Evolutionary conservation across 306 rosid species (phyloP).

Genomic region (Fagus crenata): DNA sequence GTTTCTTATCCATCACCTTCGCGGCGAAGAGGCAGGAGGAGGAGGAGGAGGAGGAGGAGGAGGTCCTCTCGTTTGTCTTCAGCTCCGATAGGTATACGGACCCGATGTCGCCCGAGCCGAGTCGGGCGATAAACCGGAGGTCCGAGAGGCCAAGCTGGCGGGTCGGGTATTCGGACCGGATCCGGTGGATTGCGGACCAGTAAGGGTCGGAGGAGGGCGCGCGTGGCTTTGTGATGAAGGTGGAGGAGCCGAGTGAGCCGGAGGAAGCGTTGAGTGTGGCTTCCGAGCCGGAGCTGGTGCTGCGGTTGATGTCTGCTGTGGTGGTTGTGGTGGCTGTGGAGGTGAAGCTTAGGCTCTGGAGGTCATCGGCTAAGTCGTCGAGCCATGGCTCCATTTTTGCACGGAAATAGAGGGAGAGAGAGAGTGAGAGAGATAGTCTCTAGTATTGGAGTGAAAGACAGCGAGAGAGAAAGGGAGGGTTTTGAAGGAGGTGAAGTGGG

Average conservation of each 20-base stretch:
- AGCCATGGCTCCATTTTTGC: constrained; percentile 66
- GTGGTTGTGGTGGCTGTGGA: constrained; percentile 51
- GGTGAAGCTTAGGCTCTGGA: constrained; percentile 72
- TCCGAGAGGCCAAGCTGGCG: constrained; percentile 58
- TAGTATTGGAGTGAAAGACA: background rate
- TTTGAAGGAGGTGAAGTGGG: constrained; percentile 23
- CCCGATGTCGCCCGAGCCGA: constrained; percentile 83
- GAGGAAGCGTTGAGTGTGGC: constrained; percentile 58
- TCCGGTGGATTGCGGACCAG: constrained; percentile 66
- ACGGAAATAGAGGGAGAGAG: constrained; percentile 19
- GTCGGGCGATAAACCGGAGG: constrained; percentile 61
- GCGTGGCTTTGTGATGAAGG: constrained; percentile 45
- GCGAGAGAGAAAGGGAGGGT: background rate
- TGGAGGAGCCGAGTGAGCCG: constrained; percentile 34
- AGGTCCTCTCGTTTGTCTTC: constrained; percentile 27
- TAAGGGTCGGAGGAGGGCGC: constrained; percentile 69
- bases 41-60: too few relatives aligned
- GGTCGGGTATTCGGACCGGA: constrained; percentile 60
- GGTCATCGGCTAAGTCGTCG: constrained; percentile 78
- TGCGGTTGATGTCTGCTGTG: constrained; percentile 56
- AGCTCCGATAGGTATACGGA: constrained; percentile 66
- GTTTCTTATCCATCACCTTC: constrained; percentile 85
- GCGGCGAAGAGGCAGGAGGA: constrained; percentile 58
- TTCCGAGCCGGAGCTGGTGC: constrained; percentile 74
- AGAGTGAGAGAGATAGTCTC: constrained; percentile 18